phyloP scores from a whole-genome alignment of 768 basidiomycete genomes.

The Coprinopsis cinerea region DNA sequence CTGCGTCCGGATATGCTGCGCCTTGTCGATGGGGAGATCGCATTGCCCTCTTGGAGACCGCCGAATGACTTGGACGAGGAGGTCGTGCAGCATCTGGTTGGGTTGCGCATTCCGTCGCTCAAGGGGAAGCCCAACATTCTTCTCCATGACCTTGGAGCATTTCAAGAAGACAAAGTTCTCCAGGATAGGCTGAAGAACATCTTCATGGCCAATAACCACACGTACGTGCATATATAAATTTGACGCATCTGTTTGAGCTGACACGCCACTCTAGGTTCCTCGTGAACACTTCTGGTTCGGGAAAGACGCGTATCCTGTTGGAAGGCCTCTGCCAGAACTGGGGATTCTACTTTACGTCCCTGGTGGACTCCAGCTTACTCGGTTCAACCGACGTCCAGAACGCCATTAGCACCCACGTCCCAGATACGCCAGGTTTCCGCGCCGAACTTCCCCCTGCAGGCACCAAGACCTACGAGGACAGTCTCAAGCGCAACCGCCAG shows the following conservation, averaged over 20 bases:
- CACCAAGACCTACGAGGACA: constrained; percentile 25
- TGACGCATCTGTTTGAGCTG: background rate
- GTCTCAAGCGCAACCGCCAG: constrained; percentile 29
- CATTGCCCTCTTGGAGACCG: constrained; percentile 28
- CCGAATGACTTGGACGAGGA: constrained; percentile 16
- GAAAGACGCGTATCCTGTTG: constrained; percentile 38
- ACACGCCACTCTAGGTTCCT: constrained; percentile 27
- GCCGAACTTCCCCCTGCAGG: constrained; percentile 25
- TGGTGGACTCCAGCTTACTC: constrained; percentile 36
- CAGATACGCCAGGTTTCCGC: constrained; percentile 28
- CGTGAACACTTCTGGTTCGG: constrained; percentile 44
- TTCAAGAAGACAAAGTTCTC: constrained; percentile 25
- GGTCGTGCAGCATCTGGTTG: constrained; percentile 21
- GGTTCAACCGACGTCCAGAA: constrained; percentile 40
- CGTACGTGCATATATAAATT: constrained; percentile 22
- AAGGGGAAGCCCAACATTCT: constrained; percentile 36
- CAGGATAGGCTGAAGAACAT: constrained; percentile 31
- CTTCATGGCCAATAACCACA: constrained; percentile 39
- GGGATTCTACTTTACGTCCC: constrained; percentile 44
- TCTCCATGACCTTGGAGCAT: constrained; percentile 36
- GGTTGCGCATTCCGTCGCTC: constrained; percentile 28
- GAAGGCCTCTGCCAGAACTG: constrained; percentile 40
- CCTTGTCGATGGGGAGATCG: constrained; percentile 28
- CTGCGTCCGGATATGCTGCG: constrained; percentile 26
- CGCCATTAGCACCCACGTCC: constrained; percentile 31